phyloP scores from a whole-genome alignment of 2,329 filamentous ascomycete species.

The Cadophora malorum region DNA sequence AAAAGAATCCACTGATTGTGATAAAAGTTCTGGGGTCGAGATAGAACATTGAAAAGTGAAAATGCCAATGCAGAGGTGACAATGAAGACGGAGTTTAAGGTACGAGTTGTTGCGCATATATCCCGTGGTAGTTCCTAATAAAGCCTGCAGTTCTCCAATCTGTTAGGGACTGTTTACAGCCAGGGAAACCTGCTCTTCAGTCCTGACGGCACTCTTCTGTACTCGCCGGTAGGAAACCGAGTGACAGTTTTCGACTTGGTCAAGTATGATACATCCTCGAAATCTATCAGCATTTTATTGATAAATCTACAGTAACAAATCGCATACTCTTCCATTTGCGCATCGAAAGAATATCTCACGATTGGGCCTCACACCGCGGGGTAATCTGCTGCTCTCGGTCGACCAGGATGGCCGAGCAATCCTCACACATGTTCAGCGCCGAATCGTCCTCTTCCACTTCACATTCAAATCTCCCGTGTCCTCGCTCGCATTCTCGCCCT shows the following conservation, averaged over 20 bases:
- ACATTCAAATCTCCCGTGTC: conserved; percentile 88
- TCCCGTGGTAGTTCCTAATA: not conserved
- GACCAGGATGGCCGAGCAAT: conserved; percentile 96
- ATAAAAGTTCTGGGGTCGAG: conserved; percentile 30
- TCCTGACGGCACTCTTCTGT: conserved; percentile 92
- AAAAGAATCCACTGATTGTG: conserved; percentile 22
- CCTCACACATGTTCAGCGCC: conserved; percentile 85
- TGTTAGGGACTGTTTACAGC: conserved; percentile 97
- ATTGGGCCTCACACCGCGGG: conserved; percentile 86
- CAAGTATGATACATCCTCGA: conserved; percentile 62
- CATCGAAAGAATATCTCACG: conserved; percentile 93
- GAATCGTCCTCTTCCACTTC: conserved; percentile 91
- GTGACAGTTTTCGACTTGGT: conserved; percentile 96
- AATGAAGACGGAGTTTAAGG: conserved; percentile 99
- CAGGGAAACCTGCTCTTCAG: conserved; percentile 97
- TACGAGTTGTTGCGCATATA: conserved; percentile 48
- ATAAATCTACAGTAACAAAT: conserved; percentile 83
- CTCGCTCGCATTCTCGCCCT: conserved; percentile 88
- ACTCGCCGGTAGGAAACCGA: conserved; percentile 95
- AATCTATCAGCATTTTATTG: too few relatives aligned
- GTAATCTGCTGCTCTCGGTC: conserved; percentile 89
- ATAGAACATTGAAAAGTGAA: conserved; percentile 31
- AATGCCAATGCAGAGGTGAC: conserved; percentile 47
- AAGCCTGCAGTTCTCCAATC: conserved; percentile 85
- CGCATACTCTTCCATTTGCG: conserved; percentile 84